Base-by-base conservation (phyloP, 345 rosid genomes). In the Salix viminalis region DNA sequence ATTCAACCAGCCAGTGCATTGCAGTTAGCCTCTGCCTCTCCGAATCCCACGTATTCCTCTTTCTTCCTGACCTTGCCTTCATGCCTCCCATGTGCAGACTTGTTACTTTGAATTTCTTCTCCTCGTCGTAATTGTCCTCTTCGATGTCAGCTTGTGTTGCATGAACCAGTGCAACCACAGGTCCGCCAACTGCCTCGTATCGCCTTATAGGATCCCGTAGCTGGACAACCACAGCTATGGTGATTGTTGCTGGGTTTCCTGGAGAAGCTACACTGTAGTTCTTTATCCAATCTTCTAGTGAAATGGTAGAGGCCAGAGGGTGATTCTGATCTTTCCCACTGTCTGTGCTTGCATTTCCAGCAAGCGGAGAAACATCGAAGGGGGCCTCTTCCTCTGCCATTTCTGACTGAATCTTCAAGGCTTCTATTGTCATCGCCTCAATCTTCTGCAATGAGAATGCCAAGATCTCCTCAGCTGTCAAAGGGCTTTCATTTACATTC, bases 101-200 rank as follows among this genome's bases (percentile, higher is more conserved):
- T 21, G 77, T 68, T 28, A 90, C 86, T 52, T 89, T 93, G 78
- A 87, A 88, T 78, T 85, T 84, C 81, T 78, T 91, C 61, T 89
- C 91, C 67, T 80, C 87, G 1, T 81, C 88, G 39, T 87, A 54
- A 70, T 83, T 87, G 50, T 79, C 78, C 11, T 81, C 72, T 77
- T 75, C 73, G 56, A 8, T 73, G 56, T 76, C 87, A 10, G 48
- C 78, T 14, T 34, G 48, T 50, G 82, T 66, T 66, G 89, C 96
- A 14, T 86, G 92, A 77, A 95, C 80, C 8, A 87, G 86, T 36
- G 84, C 97, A 26, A 93, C 72, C 15, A 86, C 62, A 7, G 96
- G 89, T 10, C 94, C 96, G 69, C 99, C 99, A 16, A 95, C 99
- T 0, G 89, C 89, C 81, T 95, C 99, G 23, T 90, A 93, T 83